Evolutionary conservation across 2,329 filamentous ascomycete species (phyloP), one percentile per base, ranked within the genome.

Genomic region (Botryotinia calthae): DNA sequence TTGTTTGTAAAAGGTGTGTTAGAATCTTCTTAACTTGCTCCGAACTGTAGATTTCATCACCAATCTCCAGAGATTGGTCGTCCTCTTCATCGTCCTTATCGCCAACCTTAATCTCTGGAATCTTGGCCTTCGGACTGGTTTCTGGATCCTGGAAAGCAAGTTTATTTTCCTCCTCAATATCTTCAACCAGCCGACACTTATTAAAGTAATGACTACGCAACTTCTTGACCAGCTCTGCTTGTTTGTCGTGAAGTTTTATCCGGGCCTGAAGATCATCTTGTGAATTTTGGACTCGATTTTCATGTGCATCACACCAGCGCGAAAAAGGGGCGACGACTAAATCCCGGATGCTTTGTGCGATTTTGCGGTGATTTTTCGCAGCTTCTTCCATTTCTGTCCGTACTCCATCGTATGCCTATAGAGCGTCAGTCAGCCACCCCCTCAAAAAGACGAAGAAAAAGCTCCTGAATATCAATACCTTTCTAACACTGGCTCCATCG

Each of bases 141-240:
- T 91, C 88, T 2, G 94, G 94, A 76, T 95, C 94, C 82, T 97
- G 94, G 83, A 99, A 99, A 56, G 95, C 96, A 72, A 99, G 88
- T 84, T 99, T 98, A 82, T 98, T 97, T 85, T 99, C 97, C 83
- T 99, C 96, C 82, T 99, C 96, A 74, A 98, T 85, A 81, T 99
- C 96, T 82, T 99, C 97, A 10, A 98, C 92, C 75, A 98, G 86
- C 67, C 97, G 91, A 82, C 96, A 99, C 84, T 98, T 99, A 86
- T 98, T 99, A 87, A 98, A 98, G 84, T 99, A 99, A 78, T 93
- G 93, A 82, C 93, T 97, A 76, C 96, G 90, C 78, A 98, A 88
- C 84, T 98, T 98, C 86, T 94, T 94, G 75, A 97, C 94, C 31
- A 88, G 83, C 75, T 99, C 96, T 73, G 92, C 91, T 82, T 99